Evolutionary conservation across 257 asterid genomes (phyloP), one percentile per base, ranked within the genome.

Genomic region (Rauvolfia tetraphylla): DNA sequence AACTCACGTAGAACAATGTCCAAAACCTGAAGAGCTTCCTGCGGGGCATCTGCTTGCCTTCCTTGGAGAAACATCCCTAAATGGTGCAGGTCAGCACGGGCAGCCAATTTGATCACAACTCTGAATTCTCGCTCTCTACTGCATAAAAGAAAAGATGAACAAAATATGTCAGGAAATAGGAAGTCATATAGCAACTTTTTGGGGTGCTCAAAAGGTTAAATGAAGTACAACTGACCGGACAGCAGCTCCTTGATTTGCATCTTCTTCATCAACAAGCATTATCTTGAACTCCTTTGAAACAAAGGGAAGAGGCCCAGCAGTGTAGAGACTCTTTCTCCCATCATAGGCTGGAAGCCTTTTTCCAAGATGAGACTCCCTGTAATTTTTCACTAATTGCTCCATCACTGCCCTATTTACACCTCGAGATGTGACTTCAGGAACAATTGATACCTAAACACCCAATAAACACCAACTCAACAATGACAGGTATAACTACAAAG

Each of bases 341-440:
- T 95, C 98, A 86, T 95, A 95, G n/a, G 94, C 98, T 59, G 98
- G 98, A 39, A 95, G 96, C 81, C 98, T 88, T 80, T 63, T 88
- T 49, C 92, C 98, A 33, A 95, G 85, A 82, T 92, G 96, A 66
- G 98, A 88, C 61, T 95, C 96, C 79, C 65, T 81, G 71, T 95
- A 91, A 1, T 85, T 81, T 31, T 48, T 88, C 65, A 95, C 98
- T 62, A 95, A 72, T 77, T 92, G 96, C 65, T 49, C 88, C 92
- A 95, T 95, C 69, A 95, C 98, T 79, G 97, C 97, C 17, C 98
- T 95, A 81, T 92, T 95, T 46, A 87, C 98, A 38, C 91, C 93
- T 1, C 98, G 96, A 22, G 91, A 89, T 36, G 98, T 15, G 46
- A 90, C 91, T 78, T 95, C 98, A 5, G 98, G 98, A 57, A 83